Base-by-base conservation (phyloP, 345 rosid species). In the Leavenworthia alabamica region DNA sequence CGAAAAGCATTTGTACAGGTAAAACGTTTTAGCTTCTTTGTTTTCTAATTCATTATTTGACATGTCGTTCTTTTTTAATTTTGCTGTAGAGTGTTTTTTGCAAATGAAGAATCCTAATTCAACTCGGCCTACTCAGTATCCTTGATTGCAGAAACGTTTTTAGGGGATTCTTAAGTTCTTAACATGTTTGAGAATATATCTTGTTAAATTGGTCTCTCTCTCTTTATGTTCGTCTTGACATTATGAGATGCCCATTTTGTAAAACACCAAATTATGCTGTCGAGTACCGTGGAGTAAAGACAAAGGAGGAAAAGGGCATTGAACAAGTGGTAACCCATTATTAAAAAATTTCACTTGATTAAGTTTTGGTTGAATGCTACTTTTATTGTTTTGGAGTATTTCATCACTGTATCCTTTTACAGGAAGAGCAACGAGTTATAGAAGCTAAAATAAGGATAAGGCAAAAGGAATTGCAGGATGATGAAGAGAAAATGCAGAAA, bases 1-100 rank as follows among this genome's bases (percentile, higher is more conserved):
- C 35, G 86, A 94, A 94, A 78, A 83, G 99, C 73, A 83, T 94
- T 73, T 94, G 99, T 78, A 94, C 99, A 76, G 99, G 96, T 88
- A 70, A 70, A 63, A 5, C 26, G 12, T 29, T 11, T n/a, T n/a
- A 2, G 29, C 6, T 43, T 71, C 26, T 56, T 49, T 20, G 4
- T 60, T n/a, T n/a, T n/a, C n/a, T n/a, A n/a, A n/a, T n/a, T 42
- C 45, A 1, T 0, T 66, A 61, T 9, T 45, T 37, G 39, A 39
- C 22, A 37, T 62, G 37, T 8, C 39, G 6, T 40, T 64, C 48
- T 43, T 33, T 10, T 48, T 56, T 49, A 48, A 17, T 65, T 62
- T 59, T 73, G 70, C 29, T 50, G 66, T 84, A 94, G 99, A 94
- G 80, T 94, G 99, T 75, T 94, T 94, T 78, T 82, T 94, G 78